Base-by-base conservation (phyloP, 305 asterid genomes). In the Fraxinus xanthoxyloides region DNA sequence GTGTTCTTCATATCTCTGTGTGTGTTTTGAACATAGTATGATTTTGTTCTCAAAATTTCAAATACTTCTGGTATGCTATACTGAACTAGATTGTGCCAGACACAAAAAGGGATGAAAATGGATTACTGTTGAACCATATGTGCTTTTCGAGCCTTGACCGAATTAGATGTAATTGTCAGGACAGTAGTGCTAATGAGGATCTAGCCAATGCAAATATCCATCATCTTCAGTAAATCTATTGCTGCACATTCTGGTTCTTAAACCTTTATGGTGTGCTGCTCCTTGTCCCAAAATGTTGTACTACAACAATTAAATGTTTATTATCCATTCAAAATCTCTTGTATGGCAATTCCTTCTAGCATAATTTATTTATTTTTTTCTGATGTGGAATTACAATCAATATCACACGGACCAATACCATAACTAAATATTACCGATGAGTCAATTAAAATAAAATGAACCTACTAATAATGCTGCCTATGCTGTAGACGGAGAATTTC, bases 401-500 rank as follows among this genome's bases (percentile, higher is more conserved):
- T 54, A 54, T 17, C 24, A 54, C 24, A 54, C n/a, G 65, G 65
- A n/a, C 26, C 10, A 54, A 4, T 4, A 9, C 5, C 51, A 40
- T 40, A 46, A 46, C 63, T 15, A 54, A 54, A 54, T 17, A 54
- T 54, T 5, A n/a, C 24, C 1, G 1, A 10, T 54, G 26, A 5
- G 6, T 13, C 56, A 46, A 46, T 63, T 24, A 63, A 24, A 63
- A 24, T 63, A 63, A 24, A 63, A 9, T 26, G 7, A 63, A 7
- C 72, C 32, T 63, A 23, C 34, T 63, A 24, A 63, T 10, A 7
- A 24, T 63, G 72, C 9, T 63, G 72, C 3, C 17, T 8, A 63
- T 23, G 34, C 72, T 9, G 72, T 63, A 63, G 67, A 54, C 72
- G 28, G 84, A 80, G 75, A 80, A 40, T 63, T 75, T 48, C 79